These are phyloP conservation scores for Fusarium sambucinum DNA, from an alignment of 2,329 filamentous ascomycete species.

Conservation along the genomic window DNA sequence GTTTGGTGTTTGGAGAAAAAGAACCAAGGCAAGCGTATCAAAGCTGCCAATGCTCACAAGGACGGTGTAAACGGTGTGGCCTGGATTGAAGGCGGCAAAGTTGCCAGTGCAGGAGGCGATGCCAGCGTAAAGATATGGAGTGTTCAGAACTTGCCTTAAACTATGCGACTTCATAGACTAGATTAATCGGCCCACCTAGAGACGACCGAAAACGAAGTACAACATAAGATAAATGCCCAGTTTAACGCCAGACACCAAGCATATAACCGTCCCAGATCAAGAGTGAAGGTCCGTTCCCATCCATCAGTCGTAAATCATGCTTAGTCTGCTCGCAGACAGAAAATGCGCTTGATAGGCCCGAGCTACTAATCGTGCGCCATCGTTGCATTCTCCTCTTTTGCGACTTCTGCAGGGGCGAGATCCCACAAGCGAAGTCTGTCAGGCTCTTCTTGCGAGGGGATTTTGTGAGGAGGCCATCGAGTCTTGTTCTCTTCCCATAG, in stretches of 20 bases:
- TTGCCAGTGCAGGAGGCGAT: constrained; percentile 87
- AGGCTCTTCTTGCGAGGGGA: constrained; percentile 31
- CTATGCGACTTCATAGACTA: constrained; percentile 17
- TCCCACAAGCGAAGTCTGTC: constrained; percentile 53
- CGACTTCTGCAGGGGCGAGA: constrained; percentile 50
- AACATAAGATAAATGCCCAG: constrained; percentile 21
- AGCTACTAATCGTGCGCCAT: constrained; percentile 57
- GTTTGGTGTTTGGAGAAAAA: constrained; percentile 86
- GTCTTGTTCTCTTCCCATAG: constrained; percentile 53
- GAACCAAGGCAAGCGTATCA: constrained; percentile 85
- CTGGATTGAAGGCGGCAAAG: constrained; percentile 78
- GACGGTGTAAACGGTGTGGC: constrained; percentile 91
- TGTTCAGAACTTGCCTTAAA: constrained; percentile 53
- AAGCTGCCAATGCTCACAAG: constrained; percentile 91
- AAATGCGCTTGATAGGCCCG: constrained; percentile 15
- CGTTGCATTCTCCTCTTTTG: constrained; percentile 53
- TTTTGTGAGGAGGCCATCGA: constrained; percentile 52
- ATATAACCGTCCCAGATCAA: constrained; percentile 12
- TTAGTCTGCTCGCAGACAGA: constrained; percentile 1
- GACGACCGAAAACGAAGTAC: constrained; percentile 11
- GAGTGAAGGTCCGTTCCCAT: background rate
- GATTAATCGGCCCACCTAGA: constrained; percentile 11
- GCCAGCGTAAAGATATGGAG: constrained; percentile 91
- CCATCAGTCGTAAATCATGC: background rate
- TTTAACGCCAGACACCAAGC: constrained; percentile 34